Evolutionary conservation across 202 grass and related monocot genomes (phyloP), one percentile per base, ranked within the genome.

Genomic region (Carex sylvatica): DNA sequence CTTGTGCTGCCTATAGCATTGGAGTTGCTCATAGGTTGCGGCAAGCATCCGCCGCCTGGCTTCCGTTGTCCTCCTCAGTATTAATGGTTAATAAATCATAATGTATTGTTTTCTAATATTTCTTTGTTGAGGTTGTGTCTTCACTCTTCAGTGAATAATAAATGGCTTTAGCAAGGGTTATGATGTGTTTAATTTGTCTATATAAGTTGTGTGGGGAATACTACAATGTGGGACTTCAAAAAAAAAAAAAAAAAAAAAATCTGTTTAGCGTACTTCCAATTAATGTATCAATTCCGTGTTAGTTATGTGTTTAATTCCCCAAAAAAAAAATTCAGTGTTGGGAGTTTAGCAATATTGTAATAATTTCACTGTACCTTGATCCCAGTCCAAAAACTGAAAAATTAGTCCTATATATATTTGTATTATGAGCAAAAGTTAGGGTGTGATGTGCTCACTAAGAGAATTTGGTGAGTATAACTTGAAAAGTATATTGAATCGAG

Each of bases 1-100:
- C 67, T 93, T 84, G 84, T 88, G 81, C 88, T 97, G 64, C 94
- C 89, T 36, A 56, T 97, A 62, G 89, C 94, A 78, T 85, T 93
- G 82, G 80, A 90, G 53, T 74, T 97, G 79, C 91, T 97, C 80
- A 81, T 91, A 75, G 84, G 82, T 35, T 97, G 91, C 74, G 91
- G 88, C 15, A 97, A 93, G 86, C 82, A 92, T 83, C 70, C 80
- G 52, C 94, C 94, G 5, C 67, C 64, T 4, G 88, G 84, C 0
- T 97, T 90, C 70, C 77, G 82, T 33, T 97, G 91, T 38, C 94
- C 89, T 6, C 68, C 79, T 70, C 71, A 67, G 65, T 80, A 52
- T 46, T 85, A 86, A 67, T 33, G 61, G 22, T 82, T 54, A 24
- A 60, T 74, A 74, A 13, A 54, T 75, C 23, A 59, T 84, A 51